phyloP scores from a whole-genome alignment of 2,329 filamentous ascomycete species.

The Ophiosphaerella narmari region DNA sequence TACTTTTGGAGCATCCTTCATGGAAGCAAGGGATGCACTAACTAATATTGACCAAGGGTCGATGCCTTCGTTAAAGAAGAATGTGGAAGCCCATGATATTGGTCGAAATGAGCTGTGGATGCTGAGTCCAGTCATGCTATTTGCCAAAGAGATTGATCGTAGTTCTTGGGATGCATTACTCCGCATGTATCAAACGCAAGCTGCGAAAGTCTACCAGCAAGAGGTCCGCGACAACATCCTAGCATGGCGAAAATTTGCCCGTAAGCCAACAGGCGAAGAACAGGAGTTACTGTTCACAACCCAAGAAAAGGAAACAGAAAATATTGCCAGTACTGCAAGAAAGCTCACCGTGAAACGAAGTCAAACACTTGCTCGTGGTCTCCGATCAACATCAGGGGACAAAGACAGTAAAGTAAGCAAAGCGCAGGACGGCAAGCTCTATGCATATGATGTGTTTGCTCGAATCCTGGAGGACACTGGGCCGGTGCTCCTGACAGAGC shows the following conservation, averaged over 20 bases:
- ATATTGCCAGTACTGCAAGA: conserved; percentile 68
- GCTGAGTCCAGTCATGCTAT: conserved; percentile 85
- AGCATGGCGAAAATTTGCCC: conserved; percentile 79
- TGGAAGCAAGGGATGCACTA: conserved; percentile 69
- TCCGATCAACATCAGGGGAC: conserved; percentile 71
- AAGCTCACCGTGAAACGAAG: conserved; percentile 94
- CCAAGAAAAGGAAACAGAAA: conserved; percentile 86
- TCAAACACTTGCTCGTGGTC: conserved; percentile 77
- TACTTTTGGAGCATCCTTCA: conserved; percentile 76
- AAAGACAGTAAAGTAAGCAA: conserved; percentile 62
- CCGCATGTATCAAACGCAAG: conserved; percentile 78
- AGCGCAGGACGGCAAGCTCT: conserved; percentile 65
- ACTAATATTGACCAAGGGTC: conserved; percentile 51
- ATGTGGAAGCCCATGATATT: conserved; percentile 69
- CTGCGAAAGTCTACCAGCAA: conserved; percentile 75
- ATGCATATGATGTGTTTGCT: conserved; percentile 81
- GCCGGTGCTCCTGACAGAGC: conserved; percentile 85
- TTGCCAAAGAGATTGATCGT: conserved; percentile 81
- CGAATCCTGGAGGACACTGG: conserved; percentile 80
- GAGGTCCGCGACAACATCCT: conserved; percentile 79
- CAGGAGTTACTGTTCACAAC: conserved; percentile 85
- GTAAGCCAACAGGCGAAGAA: conserved; percentile 77
- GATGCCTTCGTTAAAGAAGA: conserved; percentile 63
- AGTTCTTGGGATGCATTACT: conserved; percentile 81
- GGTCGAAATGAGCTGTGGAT: conserved; percentile 80